Percentiles rank a stretch among this genome's conserved stretches.
Evolutionary conservation across 2,329 filamentous ascomycete genomes (phyloP).

Genomic region (Aspergillus luchuensis): DNA sequence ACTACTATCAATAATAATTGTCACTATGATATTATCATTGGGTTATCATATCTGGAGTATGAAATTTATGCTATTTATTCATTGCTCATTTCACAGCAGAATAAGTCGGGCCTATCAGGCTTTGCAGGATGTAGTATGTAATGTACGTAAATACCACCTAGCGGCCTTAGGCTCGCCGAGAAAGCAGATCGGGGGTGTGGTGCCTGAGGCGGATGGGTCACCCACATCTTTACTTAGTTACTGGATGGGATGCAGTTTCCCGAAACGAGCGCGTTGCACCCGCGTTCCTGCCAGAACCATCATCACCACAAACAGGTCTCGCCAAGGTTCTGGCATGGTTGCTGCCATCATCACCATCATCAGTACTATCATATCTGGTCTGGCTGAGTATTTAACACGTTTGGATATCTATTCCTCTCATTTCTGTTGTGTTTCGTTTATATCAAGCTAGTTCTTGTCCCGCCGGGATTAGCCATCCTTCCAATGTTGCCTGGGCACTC

Average conservation of each 20-base stretch:
- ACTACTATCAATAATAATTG: too few species aligned
- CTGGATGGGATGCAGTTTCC: constrained; percentile 11
- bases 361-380: not conserved
- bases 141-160: not conserved
- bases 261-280: constrained; percentile 14
- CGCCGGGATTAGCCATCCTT: not conserved
- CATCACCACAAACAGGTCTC: not conserved
- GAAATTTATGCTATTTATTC: too few species aligned
- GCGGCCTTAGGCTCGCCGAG: not conserved
- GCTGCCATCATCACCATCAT: not conserved
- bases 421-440: not conserved
- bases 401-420: not conserved
- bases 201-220: not conserved
- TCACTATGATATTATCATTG: not conserved
- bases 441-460: not conserved
- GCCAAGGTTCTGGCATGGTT: not conserved
- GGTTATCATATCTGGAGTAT: not conserved
- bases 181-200: not conserved
- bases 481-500: not conserved
- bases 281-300: constrained; percentile 10
- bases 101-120: not conserved
- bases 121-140: not conserved
- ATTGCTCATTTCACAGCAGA: not conserved
- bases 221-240: not conserved
- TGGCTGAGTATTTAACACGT: too few species aligned